Evolutionary conservation across 768 basidiomycete genomes (phyloP), one percentile per base, ranked within the genome.

Genomic region (Flagelloscypha sp.): DNA sequence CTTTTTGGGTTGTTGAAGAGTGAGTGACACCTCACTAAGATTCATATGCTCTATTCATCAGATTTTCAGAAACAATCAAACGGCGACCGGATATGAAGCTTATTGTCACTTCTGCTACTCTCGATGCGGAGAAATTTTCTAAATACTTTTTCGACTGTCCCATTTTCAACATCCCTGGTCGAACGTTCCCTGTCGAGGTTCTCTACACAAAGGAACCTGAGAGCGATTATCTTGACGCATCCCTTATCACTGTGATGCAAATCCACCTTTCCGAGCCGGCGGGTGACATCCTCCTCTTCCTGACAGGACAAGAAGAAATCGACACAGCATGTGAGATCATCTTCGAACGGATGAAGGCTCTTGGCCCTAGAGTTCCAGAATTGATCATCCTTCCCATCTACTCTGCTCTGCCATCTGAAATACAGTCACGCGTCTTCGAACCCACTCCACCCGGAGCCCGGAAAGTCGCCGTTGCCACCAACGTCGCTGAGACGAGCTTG

Each of bases 191-290:
- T 5, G 95, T 98, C 43, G 95, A 99, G 59, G 74, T 86, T 20
- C 66, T 98, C n/a, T 99, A 98, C 62, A 97, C 94, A 47, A 98
- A 98, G 57, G 95, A 99, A 52, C 95, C 95, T 0, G 95, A 98
- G 59, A 73, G 75, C 15, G 95, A 99, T 59, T 99, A 99, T 59
- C 76, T 99, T 37, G 95, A 98, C 48, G 93, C 94, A 1, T 92
- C 93, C 16, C 81, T 99, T 42, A 98, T 98, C 49, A 98, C 95
- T 4, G 85, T 99, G 52, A 94, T 98, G 86, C 95, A 99, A 58
- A 99, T 99, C 40, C 95, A 99, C 56, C 73, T 99, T 21, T 95
- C 94, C 30, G 94, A 99, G 51, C 95, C 95, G 21, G 87, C 89
- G 2, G 95, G 95, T 35, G 95, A 98, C 53, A 69, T 99, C 47